Conservation (phyloP, 768 basidiomycete genomes). For the Podaxis sp. region DNA sequence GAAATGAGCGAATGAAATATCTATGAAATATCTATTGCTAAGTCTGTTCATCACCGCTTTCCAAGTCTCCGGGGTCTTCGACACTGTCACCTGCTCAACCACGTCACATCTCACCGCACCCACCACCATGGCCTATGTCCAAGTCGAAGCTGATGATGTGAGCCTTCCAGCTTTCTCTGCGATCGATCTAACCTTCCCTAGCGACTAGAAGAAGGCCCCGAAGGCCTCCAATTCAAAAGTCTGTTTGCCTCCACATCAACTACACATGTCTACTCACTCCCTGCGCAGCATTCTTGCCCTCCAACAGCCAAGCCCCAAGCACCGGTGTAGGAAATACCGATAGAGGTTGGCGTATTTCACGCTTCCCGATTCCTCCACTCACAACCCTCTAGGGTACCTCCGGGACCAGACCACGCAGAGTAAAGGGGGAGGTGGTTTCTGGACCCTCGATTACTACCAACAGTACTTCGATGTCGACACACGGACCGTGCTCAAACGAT, state of each 20-base stretch:
- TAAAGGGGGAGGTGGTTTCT: conserved; percentile 59
- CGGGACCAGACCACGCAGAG: conserved; percentile 47
- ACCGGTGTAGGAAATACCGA: conserved; percentile 51
- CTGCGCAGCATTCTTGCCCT: conserved; percentile 55
- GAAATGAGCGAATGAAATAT: neutral
- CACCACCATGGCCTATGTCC: conserved; percentile 64
- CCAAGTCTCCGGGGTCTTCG: neutral
- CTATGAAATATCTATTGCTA: neutral
- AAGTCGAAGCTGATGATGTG: conserved; percentile 73
- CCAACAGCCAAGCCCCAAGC: conserved; percentile 32
- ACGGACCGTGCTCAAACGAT: conserved; percentile 69
- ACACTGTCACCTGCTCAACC: neutral
- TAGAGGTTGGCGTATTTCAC: conserved; percentile 37
- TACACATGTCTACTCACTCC: neutral
- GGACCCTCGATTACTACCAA: conserved; percentile 86
- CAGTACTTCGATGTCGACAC: conserved; percentile 90
- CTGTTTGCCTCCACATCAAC: conserved; percentile 9
- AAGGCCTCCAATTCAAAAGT: conserved; percentile 76
- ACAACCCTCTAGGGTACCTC: conserved; percentile 54
- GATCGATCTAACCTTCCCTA: neutral
- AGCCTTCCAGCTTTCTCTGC: conserved; percentile 21
- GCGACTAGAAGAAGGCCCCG: conserved; percentile 63
- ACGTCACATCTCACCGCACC: conserved; percentile 11
- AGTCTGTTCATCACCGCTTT: neutral
- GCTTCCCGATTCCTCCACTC: neutral